Base-by-base conservation (phyloP, 371 early-diverging fungal species). In the Mucor piriformis region DNA sequence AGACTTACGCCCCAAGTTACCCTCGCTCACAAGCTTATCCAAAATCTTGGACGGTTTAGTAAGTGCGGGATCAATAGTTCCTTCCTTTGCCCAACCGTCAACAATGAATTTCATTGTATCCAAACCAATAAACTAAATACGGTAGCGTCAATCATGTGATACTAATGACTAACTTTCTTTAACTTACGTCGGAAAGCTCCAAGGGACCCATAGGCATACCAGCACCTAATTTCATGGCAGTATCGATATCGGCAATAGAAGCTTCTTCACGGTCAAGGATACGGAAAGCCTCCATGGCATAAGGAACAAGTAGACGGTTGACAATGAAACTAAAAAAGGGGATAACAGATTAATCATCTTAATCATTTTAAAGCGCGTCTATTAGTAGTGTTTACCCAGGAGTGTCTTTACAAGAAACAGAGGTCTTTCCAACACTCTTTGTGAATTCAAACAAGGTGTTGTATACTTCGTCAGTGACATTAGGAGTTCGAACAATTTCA, bases 181-280 rank as follows among this genome's bases (percentile, higher is more conserved):
- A 23, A 77, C 91, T 66, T 80, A 89, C 88, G 72, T 96, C 98
- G 50, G 89, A 84, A 34, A 96, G 84, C 78, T 95, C 94, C 62
- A 96, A 90, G 15, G 98, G 97, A 16, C 98, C 98, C 97, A 98
- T 96, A 3, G 97, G 98, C 85, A 95, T 95, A 32, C 97, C 98
- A 46, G 97, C 96, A 57, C 98, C 98, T 47, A 96, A 87, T 76
- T 96, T 96, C 98, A 98, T 98, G 33, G 96, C 96, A 25, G 85
- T 88, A 68, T 98, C 98, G 42, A 98, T 88, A 68, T 98, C 98
- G 66, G 88, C 76, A 48, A 88, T 77, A 20, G 87, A 78, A 3
- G 97, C 97, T 40, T 93, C 97, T 21, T 90, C 93, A 63, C 96
- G 92, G 67, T 97, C 97, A 35, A 92, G 79, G 34, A 97, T 79